Percentiles rank a stretch among this genome's conserved stretches.
Evolutionary conservation across 1,284 basidiomycete genomes (phyloP).

Genomic region (Tilletia walkeri): DNA sequence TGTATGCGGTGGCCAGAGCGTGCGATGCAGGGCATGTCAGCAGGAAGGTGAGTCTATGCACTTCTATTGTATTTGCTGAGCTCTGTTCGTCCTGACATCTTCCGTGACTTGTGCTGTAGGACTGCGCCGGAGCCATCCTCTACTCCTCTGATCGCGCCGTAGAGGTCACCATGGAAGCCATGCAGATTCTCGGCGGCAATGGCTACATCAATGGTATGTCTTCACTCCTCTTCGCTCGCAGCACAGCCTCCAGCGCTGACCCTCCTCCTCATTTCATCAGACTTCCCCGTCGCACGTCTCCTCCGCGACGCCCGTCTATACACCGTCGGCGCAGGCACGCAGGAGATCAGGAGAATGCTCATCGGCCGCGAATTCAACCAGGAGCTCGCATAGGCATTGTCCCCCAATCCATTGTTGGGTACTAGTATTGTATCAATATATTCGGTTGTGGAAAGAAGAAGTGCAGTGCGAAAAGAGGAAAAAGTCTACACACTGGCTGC

Average conservation of each 20-base stretch:
- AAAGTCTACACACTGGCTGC: neutral
- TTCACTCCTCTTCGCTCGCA: neutral
- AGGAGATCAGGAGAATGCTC: constrained; percentile 48
- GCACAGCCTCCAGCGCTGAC: neutral
- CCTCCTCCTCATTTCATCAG: constrained; percentile 10
- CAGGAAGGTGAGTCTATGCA: constrained; percentile 65
- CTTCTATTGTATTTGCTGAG: too few species aligned
- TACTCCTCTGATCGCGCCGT: constrained; percentile 38
- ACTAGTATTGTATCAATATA: too few species aligned
- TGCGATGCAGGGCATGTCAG: constrained; percentile 38
- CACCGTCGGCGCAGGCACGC: constrained; percentile 47
- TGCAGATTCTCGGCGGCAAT: constrained; percentile 45
- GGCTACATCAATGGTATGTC: constrained; percentile 33
- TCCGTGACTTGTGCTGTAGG: constrained; percentile 16
- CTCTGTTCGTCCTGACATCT: neutral
- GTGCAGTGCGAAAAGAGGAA: too few species aligned
- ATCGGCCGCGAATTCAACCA: constrained; percentile 43
- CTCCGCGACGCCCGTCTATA: constrained; percentile 45
- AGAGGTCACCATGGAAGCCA: constrained; percentile 42
- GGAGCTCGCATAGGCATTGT: constrained; percentile 21
- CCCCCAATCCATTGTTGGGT: too few species aligned
- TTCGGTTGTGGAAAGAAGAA: too few species aligned
- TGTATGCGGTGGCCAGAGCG: constrained; percentile 71
- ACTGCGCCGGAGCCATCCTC: constrained; percentile 46
- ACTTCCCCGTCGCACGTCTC: constrained; percentile 38